These are phyloP conservation scores for Papiliotrema nemorosa DNA, from an alignment of 1,284 basidiomycete species.

Conservation along the genomic window DNA sequence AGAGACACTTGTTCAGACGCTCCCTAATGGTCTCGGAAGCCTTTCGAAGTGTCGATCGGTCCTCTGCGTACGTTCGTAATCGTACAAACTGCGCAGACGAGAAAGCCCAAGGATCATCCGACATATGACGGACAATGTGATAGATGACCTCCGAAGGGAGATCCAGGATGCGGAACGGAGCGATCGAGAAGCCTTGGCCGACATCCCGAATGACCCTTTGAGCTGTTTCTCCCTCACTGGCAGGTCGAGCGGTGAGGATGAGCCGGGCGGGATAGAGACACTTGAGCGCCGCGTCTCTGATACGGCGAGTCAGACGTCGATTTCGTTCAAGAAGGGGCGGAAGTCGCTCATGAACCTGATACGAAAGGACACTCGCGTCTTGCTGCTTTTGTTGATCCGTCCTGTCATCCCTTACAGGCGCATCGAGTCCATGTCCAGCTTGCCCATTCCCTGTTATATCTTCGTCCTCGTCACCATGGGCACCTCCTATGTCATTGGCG, in stretches of 20 bases:
- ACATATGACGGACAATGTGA: constrained; percentile 31
- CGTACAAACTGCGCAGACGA: constrained; percentile 34
- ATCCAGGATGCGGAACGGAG: constrained; percentile 31
- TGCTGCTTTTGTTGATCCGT: constrained; percentile 6
- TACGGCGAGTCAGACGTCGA: constrained; percentile 26
- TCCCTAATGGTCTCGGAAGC: constrained; percentile 11
- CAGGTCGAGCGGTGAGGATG: constrained; percentile 30
- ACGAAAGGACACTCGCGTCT: constrained; percentile 14
- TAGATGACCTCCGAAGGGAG: constrained; percentile 38
- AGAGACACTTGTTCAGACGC: constrained; percentile 10
- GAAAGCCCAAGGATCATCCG: constrained; percentile 31
- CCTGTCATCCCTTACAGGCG: not conserved
- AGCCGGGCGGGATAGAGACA: constrained; percentile 30
- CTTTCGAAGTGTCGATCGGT: constrained; percentile 16
- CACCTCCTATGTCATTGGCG: constrained; percentile 19
- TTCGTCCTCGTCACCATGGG: not conserved
- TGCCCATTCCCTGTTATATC: not conserved
- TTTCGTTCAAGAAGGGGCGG: constrained; percentile 35
- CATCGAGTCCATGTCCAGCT: not conserved
- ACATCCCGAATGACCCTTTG: constrained; percentile 2
- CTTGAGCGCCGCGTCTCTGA: constrained; percentile 23
- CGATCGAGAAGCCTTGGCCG: not conserved
- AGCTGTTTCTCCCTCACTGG: constrained; percentile 19
- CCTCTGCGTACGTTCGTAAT: constrained; percentile 25
- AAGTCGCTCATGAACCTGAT: constrained; percentile 29